Base-by-base conservation (phyloP, 163 green algal species). In the Volvox carteri region DNA sequence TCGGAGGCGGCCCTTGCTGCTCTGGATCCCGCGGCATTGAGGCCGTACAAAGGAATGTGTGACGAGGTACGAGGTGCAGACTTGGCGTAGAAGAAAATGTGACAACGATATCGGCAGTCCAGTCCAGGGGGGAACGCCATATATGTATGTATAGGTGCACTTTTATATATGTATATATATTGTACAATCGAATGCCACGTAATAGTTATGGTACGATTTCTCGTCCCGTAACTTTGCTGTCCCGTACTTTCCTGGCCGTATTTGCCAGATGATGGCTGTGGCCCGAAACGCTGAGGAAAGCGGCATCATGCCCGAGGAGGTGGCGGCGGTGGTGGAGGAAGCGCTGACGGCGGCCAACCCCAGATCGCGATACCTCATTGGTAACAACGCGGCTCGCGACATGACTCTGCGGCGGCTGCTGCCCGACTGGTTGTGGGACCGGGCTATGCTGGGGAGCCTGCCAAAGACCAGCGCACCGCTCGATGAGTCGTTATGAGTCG, bases 1-100 rank as follows among this genome's bases (percentile, higher is more conserved):
- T 85, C 35, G 39, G 39, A 30, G 35, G 39, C 25, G 0, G 6
- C 60, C 37, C 41, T 90, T 30, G 28, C 54, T 16, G 44, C 25
- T 3, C 12, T 87, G 65, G 62, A 78, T 7, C 11, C 48, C 4
- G 65, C 2, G 5, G 48, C 28, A 11, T 23, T 87, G 54, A 1
- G 46, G 75, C 83, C 86, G 83, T 92, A 92, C 83, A 48, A 54
- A n/a, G 54, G n/a, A 30, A 77, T 92, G 74, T 84, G 77, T 39
- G 52, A 88, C 1, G 70, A 87, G 76, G 88, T 90, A 33, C 0
- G 58, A 30, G 4, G 35, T 4, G 8, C 23, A n/a, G n/a, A n/a
- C n/a, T n/a, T n/a, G n/a, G n/a, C n/a, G n/a, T n/a, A n/a, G n/a
- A n/a, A n/a, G n/a, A n/a, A n/a, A n/a, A n/a, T n/a, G n/a, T n/a